Evolutionary conservation across 257 asterid genomes (phyloP), one percentile per base, ranked within the genome.

Genomic region (Cynanchum wilfordii): DNA sequence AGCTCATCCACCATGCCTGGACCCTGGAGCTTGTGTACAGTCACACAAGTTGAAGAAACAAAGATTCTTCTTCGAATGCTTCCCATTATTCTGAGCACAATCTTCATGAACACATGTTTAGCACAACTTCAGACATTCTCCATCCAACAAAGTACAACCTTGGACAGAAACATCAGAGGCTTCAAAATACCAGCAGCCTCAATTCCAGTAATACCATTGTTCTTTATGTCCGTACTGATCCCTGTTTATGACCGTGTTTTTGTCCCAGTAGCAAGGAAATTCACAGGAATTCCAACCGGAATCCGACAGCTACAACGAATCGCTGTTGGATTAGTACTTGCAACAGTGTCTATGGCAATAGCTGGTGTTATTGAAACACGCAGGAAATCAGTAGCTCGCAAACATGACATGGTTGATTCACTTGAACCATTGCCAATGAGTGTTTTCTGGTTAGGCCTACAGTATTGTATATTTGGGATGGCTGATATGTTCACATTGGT

Each of bases 121-220:
- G 95, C 97, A 66, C 97, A 91, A 74, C 93, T 86, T 58, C 97
- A 86, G 69, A 91, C 96, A n/a, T 89, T 91, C 69, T 71, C 91
- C 60, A 79, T 91, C 80, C 95, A 91, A 75, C 97, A 91, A 76
- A 83, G 93, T 84, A 82, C 71, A 17, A 91, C 95, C 45, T 79
- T 84, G 84, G 82, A 89, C 81, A 81, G 89, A 84, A 84, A 66
- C 24, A 69, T 91, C 22, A 78, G 87, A 79, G 75, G 67, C 20
- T 88, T 91, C 36, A 67, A 88, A 73, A 84, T 91, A 38, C 95
- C 96, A 4, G 87, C 88, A 38, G 75, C 96, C 68, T 91, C 96
- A 51, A 79, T 91, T 67, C 90, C 95, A 15, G 88, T 86, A 15
- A 89, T 88, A 33, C 93, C 95, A 12, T 74, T 89, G 11, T 22